Base-by-base conservation (phyloP, 1,284 basidiomycete genomes). In the Pulchroboletus neoregius region DNA sequence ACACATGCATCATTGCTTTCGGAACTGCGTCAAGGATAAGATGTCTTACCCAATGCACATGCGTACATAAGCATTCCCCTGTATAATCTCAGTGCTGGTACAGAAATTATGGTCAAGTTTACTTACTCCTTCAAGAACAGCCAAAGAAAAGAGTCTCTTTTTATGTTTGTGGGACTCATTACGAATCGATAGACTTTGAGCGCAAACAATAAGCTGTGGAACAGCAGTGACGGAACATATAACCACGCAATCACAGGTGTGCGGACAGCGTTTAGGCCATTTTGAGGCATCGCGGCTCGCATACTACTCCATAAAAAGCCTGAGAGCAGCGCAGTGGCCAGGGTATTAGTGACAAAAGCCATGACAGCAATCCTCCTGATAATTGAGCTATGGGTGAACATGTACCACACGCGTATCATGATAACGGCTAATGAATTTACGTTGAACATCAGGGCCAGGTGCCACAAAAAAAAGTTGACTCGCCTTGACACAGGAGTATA, bases 41-140 rank as follows among this genome's bases (percentile, higher is more conserved):
- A 16, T n/a, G 6, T 6, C 34, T 40, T 39, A 54, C 54, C 54
- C 30, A 54, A 23, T 9, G 51, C 46, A 27, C 35, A 56, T 23
- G 36, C 46, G n/a, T 56, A 59, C 46, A 56, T 57, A n/a, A 43
- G n/a, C 57, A 56, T 59, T 26, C 54, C 54, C 33, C 54, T 58
- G 30, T 9, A 33, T 31, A 20, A 8, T 35, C 13, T 43, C 11
- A 57, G 24, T 27, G 15, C 26, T 32, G 28, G 4, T 23, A 28
- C 16, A 37, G 10, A 30, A 11, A 13, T 18, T 11, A 8, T 3
- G 4, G n/a, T 28, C 13, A 15, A 33, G 6, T 26, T 31, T 3
- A 45, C 55, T 34, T 31, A 55, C 57, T 59, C 57, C 10, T 44
- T 54, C 26, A 59, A 33, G 16, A 56, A 37, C 9, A 43, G 45